Evolutionary conservation across 2,329 filamentous ascomycete genomes (phyloP).

Genomic region (Aurifilum marmelostoma): DNA sequence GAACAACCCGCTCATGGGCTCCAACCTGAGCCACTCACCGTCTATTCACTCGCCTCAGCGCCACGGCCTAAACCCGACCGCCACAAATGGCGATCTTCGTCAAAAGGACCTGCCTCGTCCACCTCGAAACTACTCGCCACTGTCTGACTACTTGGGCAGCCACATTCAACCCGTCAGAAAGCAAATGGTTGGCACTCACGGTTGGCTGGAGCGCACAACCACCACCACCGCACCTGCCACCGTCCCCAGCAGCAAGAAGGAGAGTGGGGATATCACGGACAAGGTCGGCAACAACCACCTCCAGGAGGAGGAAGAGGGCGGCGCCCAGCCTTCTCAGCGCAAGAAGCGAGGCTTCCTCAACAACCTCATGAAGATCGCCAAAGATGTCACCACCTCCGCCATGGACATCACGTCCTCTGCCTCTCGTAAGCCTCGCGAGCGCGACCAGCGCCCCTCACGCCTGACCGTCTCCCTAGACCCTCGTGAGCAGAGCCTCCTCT

Average conservation of each 20-base stretch:
- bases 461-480: constrained; percentile 55
- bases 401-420: constrained; percentile 27
- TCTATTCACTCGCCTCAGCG: constrained; percentile 2
- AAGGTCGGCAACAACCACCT: constrained; percentile 16
- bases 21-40: constrained; percentile 10
- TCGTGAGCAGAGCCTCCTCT: constrained; percentile 61
- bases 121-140: constrained; percentile 44
- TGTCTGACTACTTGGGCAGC: constrained; percentile 47
- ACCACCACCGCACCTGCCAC: constrained; percentile 29
- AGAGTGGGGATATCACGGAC: constrained; percentile 11
- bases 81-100: constrained; percentile 26
- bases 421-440: constrained; percentile 36
- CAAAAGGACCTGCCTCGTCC: constrained; percentile 24
- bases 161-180: constrained; percentile 50
- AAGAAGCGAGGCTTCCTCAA: constrained; percentile 50
- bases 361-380: constrained; percentile 56
- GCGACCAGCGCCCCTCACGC: constrained; percentile 37
- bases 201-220: constrained; percentile 58
- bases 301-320: constrained; percentile 24
- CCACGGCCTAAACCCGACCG: constrained; percentile 25
- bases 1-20: constrained; percentile 15
- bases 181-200: constrained; percentile 57
- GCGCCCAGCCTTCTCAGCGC: constrained; percentile 20
- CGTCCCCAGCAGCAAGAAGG: constrained; percentile 27
- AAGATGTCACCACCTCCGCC: constrained; percentile 45